phyloP scores from a whole-genome alignment of 2,329 filamentous ascomycete genomes.

The Ilyonectria sp. region DNA sequence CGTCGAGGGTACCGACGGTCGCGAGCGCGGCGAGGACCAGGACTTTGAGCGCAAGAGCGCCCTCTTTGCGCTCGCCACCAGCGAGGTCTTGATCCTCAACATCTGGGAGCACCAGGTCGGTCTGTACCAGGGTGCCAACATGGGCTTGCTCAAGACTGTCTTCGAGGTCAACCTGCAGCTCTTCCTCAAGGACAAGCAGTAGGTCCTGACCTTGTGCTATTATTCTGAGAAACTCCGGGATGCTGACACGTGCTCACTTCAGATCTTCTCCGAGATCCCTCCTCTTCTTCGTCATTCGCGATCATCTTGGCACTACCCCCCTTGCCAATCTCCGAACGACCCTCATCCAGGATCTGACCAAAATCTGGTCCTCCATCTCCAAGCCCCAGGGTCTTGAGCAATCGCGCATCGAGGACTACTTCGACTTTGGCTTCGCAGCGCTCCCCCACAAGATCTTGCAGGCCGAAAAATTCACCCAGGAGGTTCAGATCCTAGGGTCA shows the following conservation, averaged over 20 bases:
- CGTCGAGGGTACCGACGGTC: conserved; percentile 96
- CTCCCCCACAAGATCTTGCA: conserved; percentile 97
- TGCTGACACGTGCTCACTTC: conserved; percentile 38
- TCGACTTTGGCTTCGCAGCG: conserved; percentile 97
- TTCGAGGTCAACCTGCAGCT: conserved; percentile 99
- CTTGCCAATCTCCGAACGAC: conserved; percentile 92
- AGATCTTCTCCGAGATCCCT: conserved; percentile 91
- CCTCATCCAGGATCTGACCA: conserved; percentile 88
- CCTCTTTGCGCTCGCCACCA: conserved; percentile 95
- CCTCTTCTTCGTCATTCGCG: conserved; percentile 98
- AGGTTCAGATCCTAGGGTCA: conserved; percentile 83
- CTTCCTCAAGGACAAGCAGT: conserved; percentile 96
- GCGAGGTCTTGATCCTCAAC: conserved; percentile 97
- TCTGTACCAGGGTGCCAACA: conserved; percentile 97
- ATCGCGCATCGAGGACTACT: conserved; percentile 95
- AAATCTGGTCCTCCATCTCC: conserved; percentile 93
- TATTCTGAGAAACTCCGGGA: conserved; percentile 8
- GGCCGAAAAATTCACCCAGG: conserved; percentile 88
- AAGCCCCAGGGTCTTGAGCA: conserved; percentile 92
- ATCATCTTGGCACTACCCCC: conserved; percentile 94
- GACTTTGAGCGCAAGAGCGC: conserved; percentile 99
- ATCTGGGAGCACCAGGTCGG: conserved; percentile 99
- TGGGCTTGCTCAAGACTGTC: conserved; percentile 98
- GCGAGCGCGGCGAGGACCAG: conserved; percentile 97
- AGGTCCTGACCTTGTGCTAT: conserved; percentile 54